Evolutionary conservation across 768 basidiomycete species (phyloP), one percentile per base, ranked within the genome.

Genomic region (Serpula lacrymans): DNA sequence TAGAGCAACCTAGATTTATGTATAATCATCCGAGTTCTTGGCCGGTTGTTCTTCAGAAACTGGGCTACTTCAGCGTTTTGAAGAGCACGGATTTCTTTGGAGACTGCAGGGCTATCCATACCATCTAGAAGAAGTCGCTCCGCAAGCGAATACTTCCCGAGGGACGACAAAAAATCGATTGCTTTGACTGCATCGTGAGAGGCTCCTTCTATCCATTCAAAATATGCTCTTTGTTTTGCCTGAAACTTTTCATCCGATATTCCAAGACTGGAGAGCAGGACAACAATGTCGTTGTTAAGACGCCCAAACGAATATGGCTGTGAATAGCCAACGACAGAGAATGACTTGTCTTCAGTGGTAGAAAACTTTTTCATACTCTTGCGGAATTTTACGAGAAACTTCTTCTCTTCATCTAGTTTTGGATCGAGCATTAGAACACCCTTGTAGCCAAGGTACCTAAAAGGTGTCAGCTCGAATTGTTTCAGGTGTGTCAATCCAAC

Each of bases 331-430:
- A 84, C 81, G 27, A 84, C 76, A 0, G 82, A 83, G 59, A 84
- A 83, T 1, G 80, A 82, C 29, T 69, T 63, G 43, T 81, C 75
- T 6, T 62, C 48, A 0, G 70, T 76, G 1, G 79, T 72, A 7
- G 60, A 68, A 59, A 85, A 84, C 50, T 85, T 85, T 53, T 77
- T 82, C 78, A 82, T 82, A 56, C 82, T 83, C 43, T 75, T 71
- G 14, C 82, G 71, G 48, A 85, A 84, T 44, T 80, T 67, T 10
- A 72, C 75, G 1, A 75, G 60, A 35, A 71, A 65, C 34, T 63
- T 53, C 39, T 68, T 69, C 33, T 72, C 62, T 18, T 49, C 56
- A 46, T 79, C 77, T 18, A 85, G 62, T n/a, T 71, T 61, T 0
- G 79, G 80, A 49, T 84, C 78, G 3, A 82, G 60, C 78, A 81